These are phyloP conservation scores for Aurantiochytrium sp. DNA, from an alignment of 108 stramenopile genomes.

Conservation along the genomic window DNA sequence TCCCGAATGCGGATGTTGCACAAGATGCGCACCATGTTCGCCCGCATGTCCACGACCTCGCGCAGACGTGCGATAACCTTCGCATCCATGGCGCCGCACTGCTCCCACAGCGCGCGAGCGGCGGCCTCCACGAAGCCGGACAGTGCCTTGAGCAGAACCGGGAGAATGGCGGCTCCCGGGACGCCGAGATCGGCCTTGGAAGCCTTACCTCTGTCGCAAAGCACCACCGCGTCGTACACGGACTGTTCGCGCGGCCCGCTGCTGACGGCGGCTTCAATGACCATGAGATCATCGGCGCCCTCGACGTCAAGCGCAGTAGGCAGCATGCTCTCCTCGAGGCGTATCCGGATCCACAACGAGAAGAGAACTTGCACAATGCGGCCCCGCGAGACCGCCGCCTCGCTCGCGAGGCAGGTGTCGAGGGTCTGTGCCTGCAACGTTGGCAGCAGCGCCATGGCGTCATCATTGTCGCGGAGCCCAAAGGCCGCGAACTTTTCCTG, in stretches of 20 bases:
- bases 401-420: not conserved
- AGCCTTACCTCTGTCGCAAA: not conserved
- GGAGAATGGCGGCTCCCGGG: not conserved
- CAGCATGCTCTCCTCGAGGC: not conserved
- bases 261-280: too few relatives aligned
- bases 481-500: not conserved
- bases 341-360: not conserved
- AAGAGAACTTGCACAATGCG: not conserved
- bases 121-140: not conserved
- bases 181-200: not conserved
- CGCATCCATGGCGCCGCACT: not conserved
- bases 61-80: not conserved
- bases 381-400: not conserved
- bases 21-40: not conserved
- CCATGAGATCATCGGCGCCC: too few relatives aligned
- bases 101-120: not conserved
- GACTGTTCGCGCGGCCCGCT: not conserved
- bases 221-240: not conserved
- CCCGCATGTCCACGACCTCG: not conserved
- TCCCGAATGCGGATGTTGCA: not conserved
- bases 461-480: too few relatives aligned
- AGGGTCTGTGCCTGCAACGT: not conserved
- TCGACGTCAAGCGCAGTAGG: too few relatives aligned
- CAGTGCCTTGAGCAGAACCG: not conserved
- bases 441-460: too few relatives aligned